phyloP scores from a whole-genome alignment of 805 yeast species.

The Priceomyces medius region DNA sequence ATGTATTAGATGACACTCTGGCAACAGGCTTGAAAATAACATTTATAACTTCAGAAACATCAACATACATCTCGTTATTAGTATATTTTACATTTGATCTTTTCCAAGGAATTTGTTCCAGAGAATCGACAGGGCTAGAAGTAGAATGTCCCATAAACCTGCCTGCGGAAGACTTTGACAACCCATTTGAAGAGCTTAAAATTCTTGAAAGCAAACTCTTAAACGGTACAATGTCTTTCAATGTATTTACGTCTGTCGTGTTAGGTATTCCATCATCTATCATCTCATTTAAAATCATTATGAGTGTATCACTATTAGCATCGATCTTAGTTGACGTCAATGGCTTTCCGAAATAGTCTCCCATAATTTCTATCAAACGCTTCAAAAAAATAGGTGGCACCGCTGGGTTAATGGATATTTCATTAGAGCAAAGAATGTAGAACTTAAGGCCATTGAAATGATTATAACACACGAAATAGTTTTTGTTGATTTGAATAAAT shows the following conservation, averaged over 20 bases:
- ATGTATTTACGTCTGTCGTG: slow-evolving; percentile 65
- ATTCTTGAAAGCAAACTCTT: slow-evolving; percentile 55
- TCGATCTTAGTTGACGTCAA: slow-evolving; percentile 59
- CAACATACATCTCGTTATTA: slow-evolving; percentile 84
- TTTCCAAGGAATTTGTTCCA: slow-evolving; percentile 69
- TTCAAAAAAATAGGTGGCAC: slow-evolving; percentile 55
- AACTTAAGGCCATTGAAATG: slow-evolving; percentile 22
- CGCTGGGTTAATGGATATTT: slow-evolving; percentile 41
- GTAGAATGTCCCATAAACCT: slow-evolving; percentile 17
- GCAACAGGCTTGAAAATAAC: slow-evolving; percentile 46
- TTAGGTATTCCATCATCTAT: slow-evolving; percentile 76
- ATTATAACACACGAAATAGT: slow-evolving; percentile 27
- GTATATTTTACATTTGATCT: slow-evolving; percentile 65
- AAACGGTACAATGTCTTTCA: slow-evolving; percentile 69
- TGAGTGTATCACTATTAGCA: slow-evolving; percentile 67
- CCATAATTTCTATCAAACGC: slow-evolving; percentile 49
- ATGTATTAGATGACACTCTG: slow-evolving; percentile 8
- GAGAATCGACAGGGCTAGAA: slow-evolving; percentile 19
- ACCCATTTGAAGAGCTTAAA: slow-evolving; percentile 39
- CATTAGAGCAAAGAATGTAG: slow-evolving; percentile 26
- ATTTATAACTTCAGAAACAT: slow-evolving; percentile 65
- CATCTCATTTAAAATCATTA: slow-evolving; percentile 72
- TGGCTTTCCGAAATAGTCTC: slow-evolving; percentile 58
- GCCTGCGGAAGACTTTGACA: slow-evolving; percentile 27
- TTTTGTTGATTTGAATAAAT: slow-evolving; percentile 30